A percentile compares a stretch with the other conserved stretches of the same genome.
These are phyloP conservation scores for Talaromyces thailandensis DNA, from an alignment of 495 filamentous ascomycete genomes.

Conservation along the genomic window DNA sequence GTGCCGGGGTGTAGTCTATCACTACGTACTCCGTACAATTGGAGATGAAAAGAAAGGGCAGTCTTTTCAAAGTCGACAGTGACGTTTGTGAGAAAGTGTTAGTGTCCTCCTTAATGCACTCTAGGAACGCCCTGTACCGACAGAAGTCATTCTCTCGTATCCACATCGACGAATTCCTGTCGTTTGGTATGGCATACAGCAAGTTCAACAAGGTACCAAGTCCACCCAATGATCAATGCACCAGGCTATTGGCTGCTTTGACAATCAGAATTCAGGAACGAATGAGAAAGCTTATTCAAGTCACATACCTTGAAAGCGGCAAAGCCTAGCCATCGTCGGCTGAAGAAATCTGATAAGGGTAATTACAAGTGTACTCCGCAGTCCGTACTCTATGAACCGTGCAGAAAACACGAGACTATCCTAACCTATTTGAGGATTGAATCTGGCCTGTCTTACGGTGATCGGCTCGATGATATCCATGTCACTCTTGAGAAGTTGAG, in stretches of 20 bases:
- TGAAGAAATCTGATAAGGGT: not conserved
- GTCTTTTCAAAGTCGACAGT: not conserved
- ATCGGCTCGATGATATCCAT: not conserved
- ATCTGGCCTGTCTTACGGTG: not conserved
- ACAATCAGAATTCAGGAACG: not conserved
- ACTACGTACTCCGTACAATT: not conserved
- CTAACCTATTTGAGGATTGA: not conserved
- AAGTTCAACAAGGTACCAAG: not conserved
- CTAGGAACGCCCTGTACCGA: not conserved
- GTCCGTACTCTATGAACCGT: not conserved
- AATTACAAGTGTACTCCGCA: not conserved
- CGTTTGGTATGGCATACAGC: not conserved
- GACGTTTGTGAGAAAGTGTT: not conserved
- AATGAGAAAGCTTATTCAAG: not conserved
- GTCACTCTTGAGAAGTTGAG: not conserved
- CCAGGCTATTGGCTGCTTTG: not conserved
- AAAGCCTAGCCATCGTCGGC: not conserved
- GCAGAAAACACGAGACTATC: not conserved
- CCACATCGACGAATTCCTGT: not conserved
- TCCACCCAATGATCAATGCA: not conserved
- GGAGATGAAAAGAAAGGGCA: not conserved
- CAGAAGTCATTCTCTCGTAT: not conserved
- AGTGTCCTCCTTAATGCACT: not conserved
- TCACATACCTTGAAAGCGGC: not conserved
- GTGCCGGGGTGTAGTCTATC: not conserved